Evolutionary conservation across 257 asterid genomes (phyloP).

Genomic region (Solanum stenotomum): DNA sequence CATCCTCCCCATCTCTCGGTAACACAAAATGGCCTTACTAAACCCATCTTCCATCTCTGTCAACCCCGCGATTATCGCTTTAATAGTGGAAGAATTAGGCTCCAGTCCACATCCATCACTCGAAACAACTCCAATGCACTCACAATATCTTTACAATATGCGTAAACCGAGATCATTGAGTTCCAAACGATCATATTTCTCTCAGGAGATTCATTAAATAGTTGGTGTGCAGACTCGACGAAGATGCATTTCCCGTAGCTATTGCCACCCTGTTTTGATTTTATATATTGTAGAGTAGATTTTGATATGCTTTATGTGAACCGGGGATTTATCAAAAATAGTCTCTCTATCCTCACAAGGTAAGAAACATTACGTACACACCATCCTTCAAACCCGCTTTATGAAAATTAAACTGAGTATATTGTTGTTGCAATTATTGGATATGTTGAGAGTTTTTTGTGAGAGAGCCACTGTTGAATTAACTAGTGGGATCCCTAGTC

Average conservation of each 20-base stretch:
- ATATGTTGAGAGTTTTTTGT: no score
- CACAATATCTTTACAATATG: constrained; percentile 13
- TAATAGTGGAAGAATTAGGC: constrained; percentile 30
- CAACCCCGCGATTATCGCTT: constrained; percentile 19
- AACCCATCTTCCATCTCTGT: constrained; percentile 10
- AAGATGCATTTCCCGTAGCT: constrained; percentile 20
- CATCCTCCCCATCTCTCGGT: constrained; percentile 19
- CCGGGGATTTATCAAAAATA: no score
- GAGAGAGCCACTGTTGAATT: no score
- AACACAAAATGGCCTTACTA: constrained; percentile 15
- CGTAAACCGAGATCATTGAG: constrained; percentile 29
- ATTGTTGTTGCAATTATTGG: no score
- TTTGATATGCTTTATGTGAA: no score
- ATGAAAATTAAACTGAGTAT: no score
- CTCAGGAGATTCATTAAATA: constrained; percentile 26
- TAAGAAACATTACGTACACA: no score
- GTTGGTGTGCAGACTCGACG: constrained; percentile 17
- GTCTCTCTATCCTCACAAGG: no score
- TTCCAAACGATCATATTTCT: constrained; percentile 41
- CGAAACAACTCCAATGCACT: constrained; percentile 23
- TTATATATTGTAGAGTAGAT: no score
- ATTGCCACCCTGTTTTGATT: no score
- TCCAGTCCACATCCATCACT: constrained; percentile 16
- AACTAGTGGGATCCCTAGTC: no score
- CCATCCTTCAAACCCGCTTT: no score